phyloP scores from a whole-genome alignment of 768 basidiomycete genomes.

The Russula lepida region DNA sequence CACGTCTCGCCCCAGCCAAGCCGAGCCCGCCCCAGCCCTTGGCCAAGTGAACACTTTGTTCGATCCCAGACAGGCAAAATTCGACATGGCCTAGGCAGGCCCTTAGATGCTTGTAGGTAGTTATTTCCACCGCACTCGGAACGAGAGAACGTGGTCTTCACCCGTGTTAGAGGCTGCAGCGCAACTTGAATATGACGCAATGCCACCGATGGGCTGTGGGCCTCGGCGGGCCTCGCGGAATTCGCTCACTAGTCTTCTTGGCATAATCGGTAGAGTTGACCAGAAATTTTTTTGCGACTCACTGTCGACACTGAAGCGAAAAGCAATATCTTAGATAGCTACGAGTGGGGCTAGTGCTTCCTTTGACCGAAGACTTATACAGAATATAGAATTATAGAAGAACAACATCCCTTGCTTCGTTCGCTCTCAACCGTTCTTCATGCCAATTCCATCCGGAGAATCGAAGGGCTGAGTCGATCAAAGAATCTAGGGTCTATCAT shows the following conservation, averaged over 20 bases:
- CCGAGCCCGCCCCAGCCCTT: conserved; percentile 6
- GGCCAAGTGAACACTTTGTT: not conserved
- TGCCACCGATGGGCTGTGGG: not conserved
- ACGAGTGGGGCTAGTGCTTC: not conserved
- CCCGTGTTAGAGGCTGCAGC: not conserved
- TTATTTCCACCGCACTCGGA: not conserved
- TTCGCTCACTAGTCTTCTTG: not conserved
- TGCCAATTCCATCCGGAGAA: not conserved
- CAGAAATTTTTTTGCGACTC: not conserved
- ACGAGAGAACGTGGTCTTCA: not conserved
- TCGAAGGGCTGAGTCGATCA: not conserved
- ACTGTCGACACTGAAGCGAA: not conserved
- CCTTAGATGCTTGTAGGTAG: not conserved
- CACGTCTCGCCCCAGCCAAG: conserved; percentile 4
- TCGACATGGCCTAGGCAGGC: not conserved
- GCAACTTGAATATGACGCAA: not conserved
- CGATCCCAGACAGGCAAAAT: not conserved
- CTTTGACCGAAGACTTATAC: not conserved
- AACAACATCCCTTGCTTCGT: not conserved
- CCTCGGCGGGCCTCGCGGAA: not conserved
- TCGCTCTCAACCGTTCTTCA: not conserved
- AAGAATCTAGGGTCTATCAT: not conserved
- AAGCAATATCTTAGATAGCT: too few relatives aligned
- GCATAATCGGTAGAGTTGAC: not conserved
- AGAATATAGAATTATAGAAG: not conserved